These are phyloP conservation scores for Candida sp. DNA, from an alignment of 1,139 yeast genomes.

Conservation along the genomic window DNA sequence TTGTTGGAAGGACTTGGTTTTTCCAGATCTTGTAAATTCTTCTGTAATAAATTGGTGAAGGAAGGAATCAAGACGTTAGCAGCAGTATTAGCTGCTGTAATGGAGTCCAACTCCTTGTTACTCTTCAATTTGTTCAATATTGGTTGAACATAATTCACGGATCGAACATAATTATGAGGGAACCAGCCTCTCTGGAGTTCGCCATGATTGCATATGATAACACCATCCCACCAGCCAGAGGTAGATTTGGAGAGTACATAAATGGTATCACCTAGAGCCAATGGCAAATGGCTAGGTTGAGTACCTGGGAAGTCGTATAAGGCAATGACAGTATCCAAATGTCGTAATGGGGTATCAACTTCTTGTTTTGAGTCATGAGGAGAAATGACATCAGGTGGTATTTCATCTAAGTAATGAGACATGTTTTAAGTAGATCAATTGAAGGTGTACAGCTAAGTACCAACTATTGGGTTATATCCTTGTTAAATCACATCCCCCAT, in stretches of 20 bases:
- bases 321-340: slow-evolving; percentile 50
- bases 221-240: slow-evolving; percentile 81
- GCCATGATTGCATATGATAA: slow-evolving; percentile 36
- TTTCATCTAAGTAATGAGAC: slow-evolving; percentile 24
- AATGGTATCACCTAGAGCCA: slow-evolving; percentile 48
- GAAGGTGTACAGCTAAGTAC: neutral
- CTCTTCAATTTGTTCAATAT: slow-evolving; percentile 36
- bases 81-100: slow-evolving; percentile 50
- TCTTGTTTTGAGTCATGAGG: slow-evolving; percentile 21
- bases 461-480: no score
- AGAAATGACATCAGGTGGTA: slow-evolving; percentile 38
- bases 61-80: slow-evolving; percentile 48
- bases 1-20: slow-evolving; percentile 27
- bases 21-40: slow-evolving; percentile 30
- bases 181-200: slow-evolving; percentile 69
- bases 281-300: slow-evolving; percentile 42
- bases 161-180: slow-evolving; percentile 55
- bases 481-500: neutral
- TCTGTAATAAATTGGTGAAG: slow-evolving; percentile 38
- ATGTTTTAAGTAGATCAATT: neutral
- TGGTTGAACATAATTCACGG: slow-evolving; percentile 47
- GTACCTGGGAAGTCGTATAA: slow-evolving; percentile 49
- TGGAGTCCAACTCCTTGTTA: slow-evolving; percentile 40
- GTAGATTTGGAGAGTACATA: slow-evolving; percentile 51
- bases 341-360: slow-evolving; percentile 27